These are phyloP conservation scores for Arabidopsis thaliana DNA, from an alignment of 345 rosid genomes.

Conservation along the genomic window TAIR10.1 NC_003070.9:4080501-4081000, in stretches of 20 bases:
- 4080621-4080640: background rate
- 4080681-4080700: background rate
- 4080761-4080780: slow-evolving; percentile 10
- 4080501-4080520: slow-evolving; percentile 5
- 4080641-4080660: background rate
- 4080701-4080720: no score
- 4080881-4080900: no score
- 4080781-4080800: slow-evolving; percentile 5
- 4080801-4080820: background rate
- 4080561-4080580: background rate
- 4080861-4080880: no score
- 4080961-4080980: no score
- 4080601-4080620: no score
- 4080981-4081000: no score
- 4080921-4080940: no score
- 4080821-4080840: background rate
- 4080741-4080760: background rate
- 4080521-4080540: slow-evolving; percentile 13
- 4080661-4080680: background rate
- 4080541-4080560: background rate
- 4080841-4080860: no score
- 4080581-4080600: no score
- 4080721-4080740: no score
- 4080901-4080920: no score
- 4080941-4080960: no score